Conservation (phyloP, 805 yeast species). For the Brettanomyces naardenensis region DNA sequence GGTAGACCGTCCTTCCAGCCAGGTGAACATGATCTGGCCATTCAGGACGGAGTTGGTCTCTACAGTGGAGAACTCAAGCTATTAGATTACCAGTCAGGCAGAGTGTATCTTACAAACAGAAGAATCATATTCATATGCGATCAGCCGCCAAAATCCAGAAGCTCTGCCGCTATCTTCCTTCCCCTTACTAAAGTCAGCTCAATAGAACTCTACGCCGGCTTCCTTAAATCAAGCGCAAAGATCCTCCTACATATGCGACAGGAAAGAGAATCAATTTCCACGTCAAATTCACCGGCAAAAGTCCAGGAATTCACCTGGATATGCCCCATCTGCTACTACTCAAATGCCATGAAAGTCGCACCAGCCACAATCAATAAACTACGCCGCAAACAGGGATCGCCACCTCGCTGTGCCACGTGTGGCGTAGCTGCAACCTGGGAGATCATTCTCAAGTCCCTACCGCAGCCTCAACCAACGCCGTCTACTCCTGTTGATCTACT, state of each 20-base stretch:
- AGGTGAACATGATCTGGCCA: slow-evolving; percentile 42
- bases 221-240: slow-evolving; percentile 74
- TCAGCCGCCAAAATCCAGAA: no score
- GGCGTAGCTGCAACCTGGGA: slow-evolving; percentile 44
- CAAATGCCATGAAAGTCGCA: slow-evolving; percentile 37
- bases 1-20: slow-evolving; percentile 23
- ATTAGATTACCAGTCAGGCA: slow-evolving; percentile 58
- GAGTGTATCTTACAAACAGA: slow-evolving; percentile 67
- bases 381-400: slow-evolving; percentile 6
- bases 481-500: slow-evolving; percentile 10
- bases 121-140: slow-evolving; percentile 62
- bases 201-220: slow-evolving; percentile 35
- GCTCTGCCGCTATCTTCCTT: slow-evolving; percentile 7
- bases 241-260: slow-evolving; percentile 31
- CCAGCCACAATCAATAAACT: slow-evolving; percentile 5
- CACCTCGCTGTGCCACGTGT: slow-evolving; percentile 51
- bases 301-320: slow-evolving; percentile 48
- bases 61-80: slow-evolving; percentile 73
- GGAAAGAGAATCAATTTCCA: background rate
- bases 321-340: slow-evolving; percentile 82
- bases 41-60: slow-evolving; percentile 56
- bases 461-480: slow-evolving; percentile 1
- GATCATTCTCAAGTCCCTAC: slow-evolving; percentile 20
- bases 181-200: slow-evolving; percentile 14
- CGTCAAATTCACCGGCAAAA: background rate